Evolutionary conservation across 306 rosid species (phyloP).

Genomic region (Quercus berberidifolia): DNA sequence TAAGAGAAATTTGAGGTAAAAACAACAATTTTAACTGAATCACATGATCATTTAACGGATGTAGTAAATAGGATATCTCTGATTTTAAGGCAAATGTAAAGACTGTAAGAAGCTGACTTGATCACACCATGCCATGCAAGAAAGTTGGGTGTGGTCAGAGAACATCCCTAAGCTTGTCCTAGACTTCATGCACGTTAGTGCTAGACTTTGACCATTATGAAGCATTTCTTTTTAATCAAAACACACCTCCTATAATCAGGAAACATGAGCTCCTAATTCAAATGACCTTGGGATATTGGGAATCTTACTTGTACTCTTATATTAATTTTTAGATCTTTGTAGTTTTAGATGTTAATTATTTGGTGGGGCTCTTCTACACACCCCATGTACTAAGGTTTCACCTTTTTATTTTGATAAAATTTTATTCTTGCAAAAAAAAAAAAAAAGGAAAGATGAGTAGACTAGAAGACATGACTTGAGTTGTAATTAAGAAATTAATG

Average conservation of each 20-base stretch:
- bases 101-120: neutral
- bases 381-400: no score
- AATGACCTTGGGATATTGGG: no score
- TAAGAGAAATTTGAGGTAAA: neutral
- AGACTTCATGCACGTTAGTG: neutral
- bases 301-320: no score
- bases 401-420: no score
- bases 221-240: neutral
- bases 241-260: neutral
- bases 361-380: no score
- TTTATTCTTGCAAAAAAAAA: no score
- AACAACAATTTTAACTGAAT: neutral
- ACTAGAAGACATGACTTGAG: neutral
- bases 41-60: neutral
- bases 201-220: neutral
- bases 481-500: neutral
- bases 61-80: neutral
- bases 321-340: no score
- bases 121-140: neutral
- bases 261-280: neutral
- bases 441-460: neutral
- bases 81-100: neutral
- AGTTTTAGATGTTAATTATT: no score
- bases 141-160: neutral
- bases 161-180: neutral